Conservation (phyloP, 108 stramenopile species). For the Phaeodactylum tricornutum region DNA sequence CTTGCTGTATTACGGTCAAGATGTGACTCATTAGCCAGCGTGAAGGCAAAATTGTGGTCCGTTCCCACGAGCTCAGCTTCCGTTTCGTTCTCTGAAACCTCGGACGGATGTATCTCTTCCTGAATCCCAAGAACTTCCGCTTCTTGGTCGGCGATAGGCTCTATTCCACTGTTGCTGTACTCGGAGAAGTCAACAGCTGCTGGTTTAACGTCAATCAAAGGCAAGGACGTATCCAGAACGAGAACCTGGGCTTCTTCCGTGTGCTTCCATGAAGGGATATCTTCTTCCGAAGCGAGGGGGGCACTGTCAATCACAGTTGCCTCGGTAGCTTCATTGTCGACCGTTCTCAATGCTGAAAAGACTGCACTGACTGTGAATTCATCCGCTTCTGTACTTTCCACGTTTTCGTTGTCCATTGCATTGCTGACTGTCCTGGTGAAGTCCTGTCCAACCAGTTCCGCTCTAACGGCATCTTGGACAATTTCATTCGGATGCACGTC, state of each 20-base stretch:
- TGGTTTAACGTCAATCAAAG: too few species aligned
- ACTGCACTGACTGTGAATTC: slow-evolving; percentile 1
- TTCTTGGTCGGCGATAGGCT: slow-evolving; percentile 4
- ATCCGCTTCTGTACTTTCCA: neutral
- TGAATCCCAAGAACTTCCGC: slow-evolving; percentile 30
- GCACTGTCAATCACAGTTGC: slow-evolving; percentile 33
- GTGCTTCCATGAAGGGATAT: neutral
- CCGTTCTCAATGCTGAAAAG: slow-evolving; percentile 1
- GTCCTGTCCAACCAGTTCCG: slow-evolving; percentile 22
- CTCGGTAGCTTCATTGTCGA: slow-evolving; percentile 8
- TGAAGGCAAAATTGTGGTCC: slow-evolving; percentile 6
- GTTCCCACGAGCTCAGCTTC: slow-evolving; percentile 25
- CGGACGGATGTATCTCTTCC: slow-evolving; percentile 26
- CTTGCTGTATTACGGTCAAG: neutral
- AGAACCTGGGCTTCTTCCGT: neutral
- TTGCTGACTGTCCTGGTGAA: neutral
- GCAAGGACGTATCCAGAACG: neutral
- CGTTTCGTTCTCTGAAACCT: slow-evolving; percentile 8
- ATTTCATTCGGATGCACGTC: slow-evolving; percentile 23
- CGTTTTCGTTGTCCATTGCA: neutral
- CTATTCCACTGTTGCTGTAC: neutral
- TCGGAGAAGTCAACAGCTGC: too few species aligned
- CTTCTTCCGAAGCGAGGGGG: slow-evolving; percentile 4
- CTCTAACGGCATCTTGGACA: slow-evolving; percentile 11
- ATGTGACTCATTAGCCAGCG: slow-evolving; percentile 4